Evolutionary conservation across 2,329 filamentous ascomycete genomes (phyloP), one percentile per base, ranked within the genome.

Genomic region (Lomentospora prolificans): DNA sequence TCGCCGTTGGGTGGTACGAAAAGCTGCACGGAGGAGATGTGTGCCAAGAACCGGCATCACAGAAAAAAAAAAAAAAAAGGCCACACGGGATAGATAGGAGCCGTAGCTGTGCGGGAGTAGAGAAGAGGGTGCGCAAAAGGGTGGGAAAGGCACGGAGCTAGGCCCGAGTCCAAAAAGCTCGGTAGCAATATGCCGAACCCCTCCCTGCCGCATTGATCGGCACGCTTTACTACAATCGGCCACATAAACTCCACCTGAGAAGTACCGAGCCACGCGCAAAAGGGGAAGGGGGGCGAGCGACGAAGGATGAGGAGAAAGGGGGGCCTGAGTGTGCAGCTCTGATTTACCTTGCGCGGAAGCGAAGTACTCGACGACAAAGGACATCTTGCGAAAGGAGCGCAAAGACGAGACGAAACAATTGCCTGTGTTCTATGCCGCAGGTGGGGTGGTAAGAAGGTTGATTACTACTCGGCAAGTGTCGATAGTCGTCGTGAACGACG

Each of bases 161-260:
- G 44, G n/a, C 10, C 24, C 44, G 44, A 48, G 22, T 12, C 22
- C n/a, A n/a, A n/a, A 17, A 22, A 48, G 24, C 24, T 48, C 44
- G 44, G 44, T 48, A 48, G 12, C 44, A 48, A 48, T 48, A 48
- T 48, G 44, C 44, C 44, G 44, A 48, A 48, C 44, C 44, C 44
- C 44, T 22, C 22, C 44, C 17, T 48, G 10, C 44, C 44, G 10
- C 44, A 48, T 48, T 22, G 44, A 48, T 48, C 44, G 10, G 44
- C 44, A 25, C 22, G 22, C 44, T 48, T 48, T 5, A 22, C 44
- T 25, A 17, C 17, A 48, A 48, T 7, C 44, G 44, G 44, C 12
- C 44, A 25, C 17, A 6, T 12, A 5, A 27, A 22, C 44, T 48
- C 44, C 44, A 48, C 44, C 44, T 48, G 22, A 19, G 17, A 48